Conservation (phyloP, 306 rosid species). For the Dalbergia oliveri region DNA sequence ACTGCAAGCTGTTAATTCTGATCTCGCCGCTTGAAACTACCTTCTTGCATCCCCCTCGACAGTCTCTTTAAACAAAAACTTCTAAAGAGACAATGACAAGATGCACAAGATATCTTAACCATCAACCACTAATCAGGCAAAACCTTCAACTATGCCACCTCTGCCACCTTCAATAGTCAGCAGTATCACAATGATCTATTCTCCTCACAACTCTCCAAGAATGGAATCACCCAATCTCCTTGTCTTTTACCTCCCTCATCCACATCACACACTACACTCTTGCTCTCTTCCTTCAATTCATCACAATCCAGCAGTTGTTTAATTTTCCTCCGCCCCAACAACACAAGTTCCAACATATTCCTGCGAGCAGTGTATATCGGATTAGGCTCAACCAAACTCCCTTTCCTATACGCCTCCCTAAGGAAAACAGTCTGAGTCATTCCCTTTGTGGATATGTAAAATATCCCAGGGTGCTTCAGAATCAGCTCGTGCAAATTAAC, state of each 20-base stretch:
- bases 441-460: slow-evolving; percentile 81
- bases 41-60: background rate
- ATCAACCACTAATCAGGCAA: slow-evolving; percentile 8
- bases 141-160: slow-evolving; percentile 8
- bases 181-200: slow-evolving; percentile 32
- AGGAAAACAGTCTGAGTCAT: slow-evolving; percentile 68
- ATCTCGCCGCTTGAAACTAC: background rate
- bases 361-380: slow-evolving; percentile 56
- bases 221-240: slow-evolving; percentile 72
- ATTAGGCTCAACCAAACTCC: slow-evolving; percentile 66
- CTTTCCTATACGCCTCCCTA: slow-evolving; percentile 72
- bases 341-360: slow-evolving; percentile 73
- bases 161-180: slow-evolving; percentile 9
- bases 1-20: background rate
- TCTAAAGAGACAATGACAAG: background rate
- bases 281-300: slow-evolving; percentile 38
- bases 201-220: slow-evolving; percentile 60
- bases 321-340: slow-evolving; percentile 63
- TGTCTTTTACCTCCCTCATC: slow-evolving; percentile 51
- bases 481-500: slow-evolving; percentile 74
- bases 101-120: background rate
- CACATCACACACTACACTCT: slow-evolving; percentile 33
- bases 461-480: slow-evolving; percentile 71
- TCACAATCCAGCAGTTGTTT: slow-evolving; percentile 48
- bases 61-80: background rate